Percentiles rank a stretch among this genome's conserved stretches.
phyloP scores from a whole-genome alignment of 345 rosid genomes.

The Mangifera indica region DNA sequence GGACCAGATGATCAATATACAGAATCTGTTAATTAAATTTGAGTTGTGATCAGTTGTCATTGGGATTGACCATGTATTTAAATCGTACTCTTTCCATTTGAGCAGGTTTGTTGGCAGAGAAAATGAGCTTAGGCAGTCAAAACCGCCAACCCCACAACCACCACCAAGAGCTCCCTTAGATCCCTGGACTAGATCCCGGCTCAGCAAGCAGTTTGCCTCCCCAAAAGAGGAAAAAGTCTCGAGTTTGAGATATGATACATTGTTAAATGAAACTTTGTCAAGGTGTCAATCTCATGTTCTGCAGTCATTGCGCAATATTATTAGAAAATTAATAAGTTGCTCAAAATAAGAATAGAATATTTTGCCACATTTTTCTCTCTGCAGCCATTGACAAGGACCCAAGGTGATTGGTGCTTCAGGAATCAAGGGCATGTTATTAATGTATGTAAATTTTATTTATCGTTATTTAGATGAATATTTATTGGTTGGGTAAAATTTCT shows the following conservation, averaged over 20 bases:
- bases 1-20: no score
- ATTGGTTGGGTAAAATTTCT: no score
- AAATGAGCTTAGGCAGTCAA: slow-evolving; percentile 84
- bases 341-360: not conserved
- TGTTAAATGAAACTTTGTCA: slow-evolving; percentile 8
- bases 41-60: not conserved
- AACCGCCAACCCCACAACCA: slow-evolving; percentile 68
- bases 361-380: not conserved
- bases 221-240: slow-evolving; percentile 70
- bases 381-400: no score
- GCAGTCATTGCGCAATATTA: not conserved
- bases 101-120: slow-evolving; percentile 86
- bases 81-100: slow-evolving; percentile 3
- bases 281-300: not conserved
- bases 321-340: not conserved
- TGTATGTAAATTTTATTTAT: not conserved
- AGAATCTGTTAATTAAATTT: no score
- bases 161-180: slow-evolving; percentile 64
- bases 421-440: not conserved
- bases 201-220: slow-evolving; percentile 69
- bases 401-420: not conserved
- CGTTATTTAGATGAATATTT: no score
- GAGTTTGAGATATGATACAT: slow-evolving; percentile 50
- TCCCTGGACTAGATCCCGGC: slow-evolving; percentile 83
- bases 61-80: not conserved